These are phyloP conservation scores for Coemansia sp. DNA, from an alignment of 192 early-diverging fungal genomes.

Conservation along the genomic window DNA sequence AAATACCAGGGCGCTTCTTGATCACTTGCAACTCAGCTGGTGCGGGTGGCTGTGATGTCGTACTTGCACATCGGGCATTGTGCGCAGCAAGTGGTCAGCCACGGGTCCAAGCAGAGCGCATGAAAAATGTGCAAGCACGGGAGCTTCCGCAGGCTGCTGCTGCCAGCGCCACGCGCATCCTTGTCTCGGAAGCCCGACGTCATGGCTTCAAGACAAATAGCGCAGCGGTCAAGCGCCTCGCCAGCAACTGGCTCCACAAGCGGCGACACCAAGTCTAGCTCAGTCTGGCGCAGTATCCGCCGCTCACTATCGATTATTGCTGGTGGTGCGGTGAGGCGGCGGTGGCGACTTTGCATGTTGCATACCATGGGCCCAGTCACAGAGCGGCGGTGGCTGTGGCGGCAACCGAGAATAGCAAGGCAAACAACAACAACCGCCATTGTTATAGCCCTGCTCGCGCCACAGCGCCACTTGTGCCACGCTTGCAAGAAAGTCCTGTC, in stretches of 20 bases:
- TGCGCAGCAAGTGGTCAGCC: constrained; percentile 40
- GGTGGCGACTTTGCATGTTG: not conserved
- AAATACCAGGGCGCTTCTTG: not conserved
- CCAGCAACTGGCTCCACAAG: not conserved
- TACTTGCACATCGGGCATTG: constrained; percentile 48
- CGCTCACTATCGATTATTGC: not conserved
- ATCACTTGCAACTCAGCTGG: not conserved
- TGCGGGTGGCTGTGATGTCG: not conserved
- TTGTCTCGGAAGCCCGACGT: not conserved
- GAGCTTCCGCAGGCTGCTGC: constrained; percentile 22
- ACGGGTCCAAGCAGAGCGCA: constrained; percentile 45
- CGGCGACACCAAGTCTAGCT: constrained; percentile 22
- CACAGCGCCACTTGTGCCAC: constrained; percentile 7
- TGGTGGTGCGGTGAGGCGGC: not conserved
- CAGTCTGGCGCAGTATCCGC: not conserved
- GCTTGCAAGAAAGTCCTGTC: not conserved
- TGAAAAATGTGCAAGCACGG: constrained; percentile 49
- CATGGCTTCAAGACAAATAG: constrained; percentile 33
- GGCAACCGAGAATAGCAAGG: not conserved
- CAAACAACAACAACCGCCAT: not conserved
- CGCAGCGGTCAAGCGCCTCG: constrained; percentile 7
- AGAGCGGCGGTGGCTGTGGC: too few species aligned
- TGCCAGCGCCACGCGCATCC: not conserved
- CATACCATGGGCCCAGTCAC: not conserved
- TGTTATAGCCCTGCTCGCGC: not conserved